Evolutionary conservation across 1,139 yeast species (phyloP).

Genomic region (Candida anutae): DNA sequence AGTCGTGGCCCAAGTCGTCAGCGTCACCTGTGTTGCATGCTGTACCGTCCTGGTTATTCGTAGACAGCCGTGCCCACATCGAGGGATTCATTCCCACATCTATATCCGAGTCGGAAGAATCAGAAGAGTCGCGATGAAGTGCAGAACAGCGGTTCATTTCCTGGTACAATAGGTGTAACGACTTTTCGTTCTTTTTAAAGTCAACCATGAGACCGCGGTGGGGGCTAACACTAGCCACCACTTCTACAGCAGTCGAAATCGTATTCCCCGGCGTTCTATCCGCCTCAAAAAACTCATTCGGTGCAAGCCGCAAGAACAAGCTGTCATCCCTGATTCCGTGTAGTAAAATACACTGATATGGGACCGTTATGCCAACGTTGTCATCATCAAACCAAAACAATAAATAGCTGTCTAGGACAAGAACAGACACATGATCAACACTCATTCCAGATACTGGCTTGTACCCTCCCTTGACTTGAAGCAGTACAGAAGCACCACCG

Average conservation of each 20-base stretch:
- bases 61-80: slow-evolving; percentile 11
- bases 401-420: slow-evolving; percentile 31
- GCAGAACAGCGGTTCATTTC: slow-evolving; percentile 35
- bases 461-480: background rate
- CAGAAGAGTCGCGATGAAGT: slow-evolving; percentile 25
- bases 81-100: slow-evolving; percentile 19
- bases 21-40: slow-evolving; percentile 26
- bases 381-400: slow-evolving; percentile 27
- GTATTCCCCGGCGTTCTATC: background rate
- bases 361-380: slow-evolving; percentile 29
- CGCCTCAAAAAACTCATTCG: slow-evolving; percentile 12
- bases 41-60: slow-evolving; percentile 4
- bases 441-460: background rate
- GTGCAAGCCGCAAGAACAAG: slow-evolving; percentile 28
- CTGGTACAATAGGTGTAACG: slow-evolving; percentile 12
- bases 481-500: slow-evolving; percentile 13
- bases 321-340: slow-evolving; percentile 27
- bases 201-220: slow-evolving; percentile 6
- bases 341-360: slow-evolving; percentile 30
- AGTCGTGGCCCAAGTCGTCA: slow-evolving; percentile 25
- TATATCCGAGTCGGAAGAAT: slow-evolving; percentile 10
- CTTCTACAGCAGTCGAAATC: slow-evolving; percentile 17
- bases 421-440: slow-evolving; percentile 17
- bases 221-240: slow-evolving; percentile 12
- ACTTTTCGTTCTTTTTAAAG: background rate